A percentile compares a stretch with the other conserved stretches of the same genome.
Evolutionary conservation across 805 yeast species (phyloP).

Genomic region (Candida sithepensis): DNA sequence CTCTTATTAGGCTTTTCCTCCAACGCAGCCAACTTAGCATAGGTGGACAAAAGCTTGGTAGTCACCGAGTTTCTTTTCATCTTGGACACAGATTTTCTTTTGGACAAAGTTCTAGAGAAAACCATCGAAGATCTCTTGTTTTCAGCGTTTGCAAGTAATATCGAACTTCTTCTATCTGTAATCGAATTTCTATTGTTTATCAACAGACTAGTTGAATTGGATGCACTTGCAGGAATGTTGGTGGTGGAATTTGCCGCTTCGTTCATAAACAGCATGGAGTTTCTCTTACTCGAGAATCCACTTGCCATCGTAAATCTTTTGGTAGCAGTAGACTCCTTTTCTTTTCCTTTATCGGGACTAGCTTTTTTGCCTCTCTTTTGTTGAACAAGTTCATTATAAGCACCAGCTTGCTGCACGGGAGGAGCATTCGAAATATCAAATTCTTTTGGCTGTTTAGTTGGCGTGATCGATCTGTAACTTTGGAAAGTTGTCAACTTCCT

Average conservation of each 20-base stretch:
- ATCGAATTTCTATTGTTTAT: conserved; percentile 20
- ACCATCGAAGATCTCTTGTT: conserved; percentile 7
- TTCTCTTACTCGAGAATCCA: conserved; percentile 24
- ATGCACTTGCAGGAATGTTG: neutral
- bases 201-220: neutral
- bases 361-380: conserved; percentile 11
- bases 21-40: conserved; percentile 59
- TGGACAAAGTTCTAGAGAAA: conserved; percentile 9
- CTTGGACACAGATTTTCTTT: conserved; percentile 21
- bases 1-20: conserved; percentile 62
- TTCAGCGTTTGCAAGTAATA: neutral
- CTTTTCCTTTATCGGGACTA: conserved; percentile 2
- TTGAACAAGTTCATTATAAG: conserved; percentile 17
- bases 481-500: conserved; percentile 46
- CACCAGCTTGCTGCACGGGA: conserved; percentile 16
- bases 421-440: conserved; percentile 7
- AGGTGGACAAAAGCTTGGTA: conserved; percentile 64
- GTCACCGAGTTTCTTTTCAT: conserved; percentile 69
- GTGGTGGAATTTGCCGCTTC: conserved; percentile 1
- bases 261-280: conserved; percentile 31
- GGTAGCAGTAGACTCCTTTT: neutral
- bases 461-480: conserved; percentile 21
- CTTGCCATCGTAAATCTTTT: conserved; percentile 14
- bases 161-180: conserved; percentile 10
- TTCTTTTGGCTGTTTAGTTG: conserved; percentile 15